Base-by-base conservation (phyloP, 1,284 basidiomycete genomes). In the Microbotryum lychnidis-dioicae region DNA sequence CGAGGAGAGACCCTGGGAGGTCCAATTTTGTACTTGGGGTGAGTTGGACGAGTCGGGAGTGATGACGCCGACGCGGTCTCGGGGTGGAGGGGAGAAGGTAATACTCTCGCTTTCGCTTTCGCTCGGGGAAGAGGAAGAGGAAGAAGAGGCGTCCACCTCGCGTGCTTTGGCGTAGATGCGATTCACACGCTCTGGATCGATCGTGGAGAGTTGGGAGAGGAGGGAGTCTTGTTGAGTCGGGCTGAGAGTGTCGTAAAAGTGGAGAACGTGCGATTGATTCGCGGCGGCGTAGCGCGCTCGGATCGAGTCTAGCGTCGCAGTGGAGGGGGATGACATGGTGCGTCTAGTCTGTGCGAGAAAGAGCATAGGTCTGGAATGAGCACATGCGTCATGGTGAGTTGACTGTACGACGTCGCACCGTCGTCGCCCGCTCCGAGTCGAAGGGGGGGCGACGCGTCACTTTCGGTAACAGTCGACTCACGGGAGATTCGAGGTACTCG, bases 141-240 rank as follows among this genome's bases (percentile, higher is more conserved):
- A 62, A 0, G 61, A n/a, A n/a, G 83, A 80, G 46, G 79, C 75
- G 47, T 78, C 76, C 45, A 75, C 75, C 46, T 69, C 69, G 25
- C 75, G 74, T 42, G 81, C 77, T 67, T 80, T 76, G 23, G 77
- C 70, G 82, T 85, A 94, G 69, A 97, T 84, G 67, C 83, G 82
- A 79, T 97, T 97, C 66, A 98, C 89, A 70, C 92, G 88, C 65
- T 86, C 81, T 66, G 96, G 86, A 75, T 98, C 87, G 73, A 98
- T 86, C 14, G 79, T 77, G 49, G 83, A 80, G 71, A 97, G 86
- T 77, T 97, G 94, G 48, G 77, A 72, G 58, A 83, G 76, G 53
- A 98, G 81, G 16, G 80, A 71, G 9, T 76, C 74, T 71, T 86
- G 88, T 72, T 94, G 61, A 23, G 54, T 49, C 2, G 60, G 6